These are phyloP conservation scores for Talaromyces ruber DNA, from an alignment of 495 filamentous ascomycete species.

Conservation along the genomic window DNA sequence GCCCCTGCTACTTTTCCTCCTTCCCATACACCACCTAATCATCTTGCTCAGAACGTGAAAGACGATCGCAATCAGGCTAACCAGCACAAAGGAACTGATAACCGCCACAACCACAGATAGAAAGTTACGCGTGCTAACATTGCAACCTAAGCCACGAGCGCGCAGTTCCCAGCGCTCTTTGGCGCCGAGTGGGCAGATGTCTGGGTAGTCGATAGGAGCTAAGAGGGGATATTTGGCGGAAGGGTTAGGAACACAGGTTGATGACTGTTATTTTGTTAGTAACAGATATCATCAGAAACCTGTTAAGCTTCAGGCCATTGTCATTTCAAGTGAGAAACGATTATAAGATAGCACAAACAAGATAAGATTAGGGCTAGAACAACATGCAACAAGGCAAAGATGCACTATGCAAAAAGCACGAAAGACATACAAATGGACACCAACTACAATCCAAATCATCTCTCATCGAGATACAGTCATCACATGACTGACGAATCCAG, in stretches of 20 bases:
- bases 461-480: slow-evolving; percentile 22
- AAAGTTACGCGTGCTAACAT: slow-evolving; percentile 41
- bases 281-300: too few relatives aligned
- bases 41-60: slow-evolving; percentile 17
- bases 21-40: slow-evolving; percentile 12
- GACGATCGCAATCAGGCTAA: slow-evolving; percentile 19
- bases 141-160: slow-evolving; percentile 38
- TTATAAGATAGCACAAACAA: too few relatives aligned
- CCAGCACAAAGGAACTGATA: slow-evolving; percentile 21
- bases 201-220: slow-evolving; percentile 29
- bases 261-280: too few relatives aligned
- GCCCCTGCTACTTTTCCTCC: slow-evolving; percentile 7
- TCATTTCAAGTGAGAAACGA: too few relatives aligned
- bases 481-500: slow-evolving; percentile 39
- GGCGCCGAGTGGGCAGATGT: slow-evolving; percentile 39
- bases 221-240: slow-evolving; percentile 31
- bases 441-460: slow-evolving; percentile 39
- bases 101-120: slow-evolving; percentile 31
- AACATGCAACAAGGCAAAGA: slow-evolving; percentile 5
- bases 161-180: slow-evolving; percentile 47
- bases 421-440: slow-evolving; percentile 43
- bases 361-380: neutral
- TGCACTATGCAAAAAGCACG: neutral
- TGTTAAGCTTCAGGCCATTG: too few relatives aligned
- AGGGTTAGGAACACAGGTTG: slow-evolving; percentile 41